phyloP scores from a whole-genome alignment of 139 green algal species.

The Picochlorum sp. region DNA sequence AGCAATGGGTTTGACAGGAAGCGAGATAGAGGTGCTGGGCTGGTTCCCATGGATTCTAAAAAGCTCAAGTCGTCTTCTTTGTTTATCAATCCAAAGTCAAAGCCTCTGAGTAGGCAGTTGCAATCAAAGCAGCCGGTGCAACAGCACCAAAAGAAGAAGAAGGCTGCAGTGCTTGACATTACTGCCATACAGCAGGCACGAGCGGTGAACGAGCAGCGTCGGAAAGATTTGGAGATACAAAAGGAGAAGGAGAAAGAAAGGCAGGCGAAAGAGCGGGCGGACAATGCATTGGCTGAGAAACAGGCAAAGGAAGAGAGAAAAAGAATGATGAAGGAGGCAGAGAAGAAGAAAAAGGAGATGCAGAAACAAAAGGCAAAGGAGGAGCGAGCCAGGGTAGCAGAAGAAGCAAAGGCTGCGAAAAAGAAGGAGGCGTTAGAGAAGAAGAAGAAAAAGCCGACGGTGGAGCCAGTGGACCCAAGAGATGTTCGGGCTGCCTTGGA shows the following conservation, averaged over 20 bases:
- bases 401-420: conserved; percentile 1
- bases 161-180: conserved; percentile 12
- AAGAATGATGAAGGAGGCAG: conserved; percentile 11
- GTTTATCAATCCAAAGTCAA: not conserved
- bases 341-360: conserved; percentile 17
- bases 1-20: not conserved
- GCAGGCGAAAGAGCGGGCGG: not conserved
- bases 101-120: not conserved
- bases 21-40: not conserved
- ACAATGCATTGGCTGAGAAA: conserved; percentile 6
- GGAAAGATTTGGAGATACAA: not conserved
- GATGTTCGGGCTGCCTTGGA: not conserved
- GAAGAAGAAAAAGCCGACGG: not conserved
- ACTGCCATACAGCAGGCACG: conserved; percentile 2
- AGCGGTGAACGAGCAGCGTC: not conserved
- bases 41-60: not conserved
- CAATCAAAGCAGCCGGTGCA: not conserved
- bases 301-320: conserved; percentile 8
- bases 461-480: not conserved
- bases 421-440: not conserved
- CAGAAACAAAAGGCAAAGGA: conserved; percentile 13
- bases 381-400: not conserved
- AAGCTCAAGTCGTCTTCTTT: not conserved
- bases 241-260: conserved; percentile 3
- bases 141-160: not conserved